A percentile compares a stretch with the other conserved stretches of the same genome.
These are phyloP conservation scores for Pichia norvegensis DNA, from an alignment of 1,139 yeast species.

Conservation along the genomic window DNA sequence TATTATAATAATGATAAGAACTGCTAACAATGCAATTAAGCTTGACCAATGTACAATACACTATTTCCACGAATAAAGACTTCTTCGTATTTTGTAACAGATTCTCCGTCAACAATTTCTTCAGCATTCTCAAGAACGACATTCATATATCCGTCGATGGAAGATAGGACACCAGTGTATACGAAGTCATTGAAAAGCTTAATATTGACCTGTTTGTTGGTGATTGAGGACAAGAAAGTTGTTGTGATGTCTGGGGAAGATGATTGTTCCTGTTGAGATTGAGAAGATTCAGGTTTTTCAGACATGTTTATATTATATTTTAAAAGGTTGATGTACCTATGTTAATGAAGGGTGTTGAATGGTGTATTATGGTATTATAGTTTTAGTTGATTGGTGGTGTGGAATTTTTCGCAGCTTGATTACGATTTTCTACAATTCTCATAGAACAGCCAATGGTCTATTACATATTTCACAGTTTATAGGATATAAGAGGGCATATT, in stretches of 20 bases:
- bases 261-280: background rate
- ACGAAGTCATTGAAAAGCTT: conserved; percentile 83
- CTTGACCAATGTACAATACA: conserved; percentile 38
- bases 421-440: too few species aligned
- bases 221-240: conserved; percentile 69
- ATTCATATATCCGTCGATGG: conserved; percentile 97
- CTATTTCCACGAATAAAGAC: conserved; percentile 93
- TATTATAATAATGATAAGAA: too few species aligned
- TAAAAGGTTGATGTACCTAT: too few species aligned
- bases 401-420: too few species aligned
- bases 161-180: conserved; percentile 65
- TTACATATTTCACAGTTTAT: too few species aligned
- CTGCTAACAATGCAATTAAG: conserved; percentile 1
- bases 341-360: too few species aligned
- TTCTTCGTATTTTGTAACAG: conserved; percentile 56
- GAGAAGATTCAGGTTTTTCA: background rate
- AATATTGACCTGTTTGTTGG: conserved; percentile 74
- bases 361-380: too few species aligned
- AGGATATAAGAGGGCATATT: too few species aligned
- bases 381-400: too few species aligned
- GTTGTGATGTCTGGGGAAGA: conserved; percentile 31
- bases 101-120: conserved; percentile 54
- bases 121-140: conserved; percentile 73
- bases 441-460: too few species aligned
- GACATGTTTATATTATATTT: background rate